phyloP scores from a whole-genome alignment of 768 basidiomycete species.

The Crassisporium funariophilum region DNA sequence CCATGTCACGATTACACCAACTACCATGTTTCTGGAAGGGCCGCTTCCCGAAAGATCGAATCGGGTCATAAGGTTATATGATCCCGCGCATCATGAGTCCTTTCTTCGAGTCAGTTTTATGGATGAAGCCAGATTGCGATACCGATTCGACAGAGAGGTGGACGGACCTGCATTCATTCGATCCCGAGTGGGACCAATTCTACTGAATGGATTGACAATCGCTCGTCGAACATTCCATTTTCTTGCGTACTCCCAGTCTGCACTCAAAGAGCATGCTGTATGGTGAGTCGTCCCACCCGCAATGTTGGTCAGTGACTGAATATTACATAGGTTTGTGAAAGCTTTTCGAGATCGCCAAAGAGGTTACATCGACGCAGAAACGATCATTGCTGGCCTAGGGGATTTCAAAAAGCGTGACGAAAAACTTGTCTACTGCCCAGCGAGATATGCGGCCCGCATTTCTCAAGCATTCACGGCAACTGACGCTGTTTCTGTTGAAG shows the following conservation, averaged over 20 bases:
- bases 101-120: slow-evolving; percentile 68
- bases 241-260: slow-evolving; percentile 74
- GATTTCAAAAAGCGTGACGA: slow-evolving; percentile 53
- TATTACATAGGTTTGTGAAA: slow-evolving; percentile 57
- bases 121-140: slow-evolving; percentile 57
- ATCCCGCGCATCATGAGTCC: slow-evolving; percentile 42
- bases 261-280: slow-evolving; percentile 66
- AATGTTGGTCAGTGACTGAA: background rate
- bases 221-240: slow-evolving; percentile 60
- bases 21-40: slow-evolving; percentile 51
- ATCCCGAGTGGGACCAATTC: slow-evolving; percentile 44
- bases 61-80: slow-evolving; percentile 57
- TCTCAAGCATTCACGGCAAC: slow-evolving; percentile 79
- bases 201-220: slow-evolving; percentile 52
- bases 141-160: slow-evolving; percentile 57
- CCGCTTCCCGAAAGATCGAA: slow-evolving; percentile 64
- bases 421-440: slow-evolving; percentile 58
- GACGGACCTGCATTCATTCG: slow-evolving; percentile 53
- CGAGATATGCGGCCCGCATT: slow-evolving; percentile 70
- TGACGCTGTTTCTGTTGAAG: slow-evolving; percentile 50
- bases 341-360: slow-evolving; percentile 43
- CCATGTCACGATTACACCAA: slow-evolving; percentile 52
- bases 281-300: slow-evolving; percentile 36
- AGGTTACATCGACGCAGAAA: slow-evolving; percentile 38
- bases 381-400: slow-evolving; percentile 59